A percentile compares a stretch with the other conserved stretches of the same genome.
These are phyloP conservation scores for Chlorella variabilis DNA, from an alignment of 163 green algal species.

Conservation along the genomic window DNA sequence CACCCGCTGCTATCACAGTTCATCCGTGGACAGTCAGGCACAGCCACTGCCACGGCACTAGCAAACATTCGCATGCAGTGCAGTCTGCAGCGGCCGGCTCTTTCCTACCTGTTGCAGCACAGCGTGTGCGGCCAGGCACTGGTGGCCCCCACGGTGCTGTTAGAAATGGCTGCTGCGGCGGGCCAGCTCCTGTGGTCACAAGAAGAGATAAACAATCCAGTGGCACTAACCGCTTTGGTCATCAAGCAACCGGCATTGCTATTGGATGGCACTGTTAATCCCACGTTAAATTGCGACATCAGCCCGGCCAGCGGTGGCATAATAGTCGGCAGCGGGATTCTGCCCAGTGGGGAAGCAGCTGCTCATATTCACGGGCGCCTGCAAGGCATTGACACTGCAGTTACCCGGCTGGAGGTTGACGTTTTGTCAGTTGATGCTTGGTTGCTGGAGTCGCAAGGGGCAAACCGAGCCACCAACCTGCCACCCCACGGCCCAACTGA, in stretches of 20 bases:
- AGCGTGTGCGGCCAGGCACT: constrained; percentile 34
- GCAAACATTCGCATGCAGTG: neutral
- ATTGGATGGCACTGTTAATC: neutral
- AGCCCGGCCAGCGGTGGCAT: neutral
- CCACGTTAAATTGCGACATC: neutral
- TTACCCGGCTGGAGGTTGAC: no score
- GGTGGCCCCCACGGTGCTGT: constrained; percentile 20
- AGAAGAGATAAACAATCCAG: neutral
- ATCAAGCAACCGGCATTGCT: constrained; percentile 18
- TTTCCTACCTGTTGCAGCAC: constrained; percentile 55
- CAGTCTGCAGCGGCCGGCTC: constrained; percentile 14
- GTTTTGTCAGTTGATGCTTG: no score
- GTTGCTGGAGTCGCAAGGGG: no score
- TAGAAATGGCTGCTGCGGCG: constrained; percentile 36
- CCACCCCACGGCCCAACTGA: no score
- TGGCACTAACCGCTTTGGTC: constrained; percentile 3
- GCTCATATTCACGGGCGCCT: no score
- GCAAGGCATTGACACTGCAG: no score
- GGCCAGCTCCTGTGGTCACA: constrained; percentile 22
- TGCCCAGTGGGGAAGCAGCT: no score
- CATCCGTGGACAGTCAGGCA: no score
- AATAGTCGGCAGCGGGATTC: neutral
- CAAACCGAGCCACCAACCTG: no score
- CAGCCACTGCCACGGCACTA: neutral
- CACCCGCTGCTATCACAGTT: constrained; percentile 34